Base-by-base conservation (phyloP, 208 protist species). In the Zelonia costaricensis region DNA sequence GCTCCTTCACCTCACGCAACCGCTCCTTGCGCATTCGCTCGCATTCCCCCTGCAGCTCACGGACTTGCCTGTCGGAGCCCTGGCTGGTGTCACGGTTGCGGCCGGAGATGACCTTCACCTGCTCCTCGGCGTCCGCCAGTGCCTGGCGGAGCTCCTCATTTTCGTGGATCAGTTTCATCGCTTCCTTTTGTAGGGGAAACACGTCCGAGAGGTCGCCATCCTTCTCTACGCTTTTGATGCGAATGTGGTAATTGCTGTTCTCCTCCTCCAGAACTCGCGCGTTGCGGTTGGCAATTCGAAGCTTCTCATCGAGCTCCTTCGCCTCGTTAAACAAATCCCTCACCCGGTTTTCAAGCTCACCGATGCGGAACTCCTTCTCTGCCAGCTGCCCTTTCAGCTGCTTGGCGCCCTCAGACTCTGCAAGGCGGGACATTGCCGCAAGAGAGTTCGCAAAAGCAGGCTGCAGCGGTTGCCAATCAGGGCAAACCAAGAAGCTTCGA, bases 241-340 rank as follows among this genome's bases (percentile, higher is more conserved):
- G 58, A 25, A 71, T 36, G 18, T 83, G 71, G 8, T 86, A 74
- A 30, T 76, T 72, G 46, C 64, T 87, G 54, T 93, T 93, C 60
- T 93, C 87, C 27, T 93, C 87, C 42, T 93, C 83, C 1, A 93
- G 60, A 22, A 87, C 74, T 42, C 87, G 74, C 7, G 81, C 78
- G 57, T 91, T 93, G 36, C 84, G 51, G 57, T 93, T 93, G 0
- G 87, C 80, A 30, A 86, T 48, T 16, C 66, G 42, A 9, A 93
- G 73, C 66, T 93, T 93, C 13, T 86, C 79, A 46, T 87, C 72
- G 3, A 78, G 54, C 57, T 82, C 76, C 40, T 70, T 80, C 3
- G 82, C 45, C 31, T 85, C 76, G 16, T 82, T 76, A 10, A 91
- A 66, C 3, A 91, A 59, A 36, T 90, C 83, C 36, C 80, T 88